Conservation (phyloP, 371 early-diverging fungal genomes). For the Lichtheimia hyalospora region DNA sequence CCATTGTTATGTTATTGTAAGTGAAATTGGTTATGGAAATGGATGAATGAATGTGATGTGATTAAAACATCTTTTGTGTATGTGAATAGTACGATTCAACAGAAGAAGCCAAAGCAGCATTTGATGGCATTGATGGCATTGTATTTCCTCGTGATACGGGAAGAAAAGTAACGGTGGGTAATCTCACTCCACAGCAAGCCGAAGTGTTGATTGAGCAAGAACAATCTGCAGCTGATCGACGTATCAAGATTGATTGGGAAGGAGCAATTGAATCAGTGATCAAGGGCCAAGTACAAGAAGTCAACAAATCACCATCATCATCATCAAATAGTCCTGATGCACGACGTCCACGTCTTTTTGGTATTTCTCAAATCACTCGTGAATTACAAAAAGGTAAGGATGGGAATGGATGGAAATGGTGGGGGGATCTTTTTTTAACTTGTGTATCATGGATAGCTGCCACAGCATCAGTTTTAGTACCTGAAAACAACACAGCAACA, state of each 20-base stretch:
- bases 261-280: slow-evolving; percentile 17
- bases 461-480: slow-evolving; percentile 7
- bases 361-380: slow-evolving; percentile 38
- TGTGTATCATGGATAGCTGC: slow-evolving; percentile 10
- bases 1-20: slow-evolving; percentile 81
- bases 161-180: slow-evolving; percentile 53
- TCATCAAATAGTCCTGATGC: slow-evolving; percentile 16
- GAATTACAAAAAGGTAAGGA: slow-evolving; percentile 46
- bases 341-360: slow-evolving; percentile 26
- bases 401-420: neutral
- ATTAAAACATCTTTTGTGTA: neutral
- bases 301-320: slow-evolving; percentile 12
- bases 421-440: neutral
- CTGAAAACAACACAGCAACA: slow-evolving; percentile 1
- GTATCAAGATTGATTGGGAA: slow-evolving; percentile 44
- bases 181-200: slow-evolving; percentile 57
- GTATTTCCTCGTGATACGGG: slow-evolving; percentile 74
- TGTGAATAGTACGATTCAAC: slow-evolving; percentile 52
- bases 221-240: slow-evolving; percentile 54
- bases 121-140: slow-evolving; percentile 52
- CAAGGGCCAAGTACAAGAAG: slow-evolving; percentile 13
- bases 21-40: neutral
- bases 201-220: slow-evolving; percentile 59
- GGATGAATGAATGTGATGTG: too few species aligned
- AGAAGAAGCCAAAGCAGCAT: slow-evolving; percentile 55